phyloP scores from a whole-genome alignment of 2,329 filamentous ascomycete species.

The Fusarium sp. region DNA sequence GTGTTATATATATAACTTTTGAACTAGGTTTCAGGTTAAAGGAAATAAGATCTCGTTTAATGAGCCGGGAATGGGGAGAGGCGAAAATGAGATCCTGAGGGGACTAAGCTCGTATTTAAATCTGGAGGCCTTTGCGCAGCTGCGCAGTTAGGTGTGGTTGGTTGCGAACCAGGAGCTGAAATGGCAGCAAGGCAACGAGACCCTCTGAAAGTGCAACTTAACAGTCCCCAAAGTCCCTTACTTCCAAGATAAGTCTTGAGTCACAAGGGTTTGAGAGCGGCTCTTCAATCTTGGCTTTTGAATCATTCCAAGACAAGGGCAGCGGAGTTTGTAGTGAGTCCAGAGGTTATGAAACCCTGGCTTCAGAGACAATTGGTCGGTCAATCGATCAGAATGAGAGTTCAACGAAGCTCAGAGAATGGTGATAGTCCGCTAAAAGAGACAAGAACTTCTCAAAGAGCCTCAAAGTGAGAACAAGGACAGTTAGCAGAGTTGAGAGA shows the following conservation, averaged over 20 bases:
- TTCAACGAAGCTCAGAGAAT: neutral
- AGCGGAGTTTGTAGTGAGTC: neutral
- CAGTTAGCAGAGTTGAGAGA: neutral
- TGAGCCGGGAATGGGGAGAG: conserved; percentile 1
- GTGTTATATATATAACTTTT: neutral
- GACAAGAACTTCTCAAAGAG: neutral
- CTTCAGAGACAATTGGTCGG: neutral
- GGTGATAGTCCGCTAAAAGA: neutral
- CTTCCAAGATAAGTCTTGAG: neutral
- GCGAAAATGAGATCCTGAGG: conserved; percentile 2
- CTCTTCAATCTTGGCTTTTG: conserved; percentile 3
- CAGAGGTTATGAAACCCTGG: neutral
- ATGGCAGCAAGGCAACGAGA: conserved; percentile 5
- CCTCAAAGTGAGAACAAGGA: neutral
- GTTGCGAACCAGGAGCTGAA: conserved; percentile 20
- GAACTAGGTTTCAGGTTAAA: neutral
- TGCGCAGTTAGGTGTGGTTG: conserved; percentile 7
- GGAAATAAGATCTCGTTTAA: conserved; percentile 2
- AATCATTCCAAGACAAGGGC: neutral
- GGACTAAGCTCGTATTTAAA: neutral
- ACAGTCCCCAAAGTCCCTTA: neutral
- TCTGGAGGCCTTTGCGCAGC: conserved; percentile 9
- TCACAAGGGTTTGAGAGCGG: neutral
- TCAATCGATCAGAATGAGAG: neutral
- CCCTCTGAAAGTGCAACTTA: conserved; percentile 16